Evolutionary conservation across 371 early-diverging fungal species (phyloP).

Genomic region (Circinella umbellata): DNA sequence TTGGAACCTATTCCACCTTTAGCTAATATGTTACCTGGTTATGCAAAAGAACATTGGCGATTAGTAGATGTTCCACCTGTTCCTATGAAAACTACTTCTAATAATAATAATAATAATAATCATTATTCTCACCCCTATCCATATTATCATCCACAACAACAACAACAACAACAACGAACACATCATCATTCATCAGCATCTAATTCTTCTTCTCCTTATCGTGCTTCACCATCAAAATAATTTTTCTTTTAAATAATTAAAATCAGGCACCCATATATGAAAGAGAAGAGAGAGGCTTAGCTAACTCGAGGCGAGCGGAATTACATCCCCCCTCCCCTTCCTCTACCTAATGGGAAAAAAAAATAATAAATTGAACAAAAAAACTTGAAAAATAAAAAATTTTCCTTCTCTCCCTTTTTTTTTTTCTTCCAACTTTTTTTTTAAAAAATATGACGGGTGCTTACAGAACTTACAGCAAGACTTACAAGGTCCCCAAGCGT

Average conservation of each 20-base stretch:
- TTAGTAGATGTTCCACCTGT: constrained; percentile 23
- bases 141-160: constrained; percentile 1
- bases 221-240: background rate
- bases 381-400: background rate
- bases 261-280: background rate
- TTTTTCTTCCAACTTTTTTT: background rate
- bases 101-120: background rate
- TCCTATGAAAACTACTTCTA: background rate
- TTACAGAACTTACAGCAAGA: constrained; percentile 73
- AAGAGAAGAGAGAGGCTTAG: background rate
- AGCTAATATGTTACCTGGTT: constrained; percentile 50
- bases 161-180: background rate
- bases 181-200: background rate
- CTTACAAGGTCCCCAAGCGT: constrained; percentile 98
- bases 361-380: constrained; percentile 2
- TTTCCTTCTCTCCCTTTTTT: constrained; percentile 17
- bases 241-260: no score
- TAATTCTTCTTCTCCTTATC: background rate
- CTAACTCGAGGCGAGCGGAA: no score
- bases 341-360: background rate
- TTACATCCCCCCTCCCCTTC: no score
- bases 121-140: background rate
- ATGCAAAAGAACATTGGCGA: constrained; percentile 47
- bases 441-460: constrained; percentile 25
- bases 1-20: constrained; percentile 44